Conservation (phyloP, 2,329 filamentous ascomycete genomes). For the Alternaria alternata region DNA sequence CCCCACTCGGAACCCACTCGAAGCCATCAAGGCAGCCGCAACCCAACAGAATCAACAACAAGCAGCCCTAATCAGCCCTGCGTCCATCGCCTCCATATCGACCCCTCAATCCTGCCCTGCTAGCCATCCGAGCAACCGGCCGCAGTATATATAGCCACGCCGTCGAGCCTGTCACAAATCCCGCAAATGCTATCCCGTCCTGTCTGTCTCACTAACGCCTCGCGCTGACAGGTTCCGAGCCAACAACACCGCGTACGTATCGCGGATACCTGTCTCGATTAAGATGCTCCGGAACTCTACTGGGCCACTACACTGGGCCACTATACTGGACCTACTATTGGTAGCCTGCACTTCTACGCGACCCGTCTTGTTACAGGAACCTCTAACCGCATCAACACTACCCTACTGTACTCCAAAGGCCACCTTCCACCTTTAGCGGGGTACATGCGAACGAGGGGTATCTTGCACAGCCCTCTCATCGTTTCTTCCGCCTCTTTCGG, state of each 20-base stretch:
- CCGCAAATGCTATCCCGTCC: conserved; percentile 1
- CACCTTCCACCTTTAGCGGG: conserved; percentile 21
- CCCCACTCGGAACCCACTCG: conserved; percentile 3
- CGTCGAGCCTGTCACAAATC: conserved; percentile 11
- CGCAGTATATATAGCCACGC: not conserved
- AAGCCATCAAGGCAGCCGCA: not conserved
- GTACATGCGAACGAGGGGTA: conserved; percentile 12
- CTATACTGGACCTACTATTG: conserved; percentile 6
- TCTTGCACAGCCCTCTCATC: conserved; percentile 1
- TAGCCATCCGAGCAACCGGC: not conserved
- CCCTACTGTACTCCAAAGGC: conserved; percentile 14
- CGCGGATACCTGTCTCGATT: conserved; percentile 18
- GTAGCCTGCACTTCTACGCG: conserved; percentile 10
- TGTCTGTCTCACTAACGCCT: not conserved
- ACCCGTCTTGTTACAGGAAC: conserved; percentile 10
- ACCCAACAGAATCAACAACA: not conserved
- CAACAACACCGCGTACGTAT: conserved; percentile 2
- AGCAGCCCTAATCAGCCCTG: not conserved
- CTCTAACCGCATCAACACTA: conserved; percentile 19
- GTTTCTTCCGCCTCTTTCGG: not conserved
- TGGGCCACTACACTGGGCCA: conserved; percentile 3
- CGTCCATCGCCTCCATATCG: not conserved
- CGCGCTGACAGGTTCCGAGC: not conserved
- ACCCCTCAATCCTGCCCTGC: not conserved
- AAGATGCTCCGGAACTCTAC: conserved; percentile 7